Percentiles rank a stretch among this genome's conserved stretches.
These are phyloP conservation scores for Nitzschia sp. DNA, from an alignment of 108 stramenopile genomes.

Conservation along the genomic window DNA sequence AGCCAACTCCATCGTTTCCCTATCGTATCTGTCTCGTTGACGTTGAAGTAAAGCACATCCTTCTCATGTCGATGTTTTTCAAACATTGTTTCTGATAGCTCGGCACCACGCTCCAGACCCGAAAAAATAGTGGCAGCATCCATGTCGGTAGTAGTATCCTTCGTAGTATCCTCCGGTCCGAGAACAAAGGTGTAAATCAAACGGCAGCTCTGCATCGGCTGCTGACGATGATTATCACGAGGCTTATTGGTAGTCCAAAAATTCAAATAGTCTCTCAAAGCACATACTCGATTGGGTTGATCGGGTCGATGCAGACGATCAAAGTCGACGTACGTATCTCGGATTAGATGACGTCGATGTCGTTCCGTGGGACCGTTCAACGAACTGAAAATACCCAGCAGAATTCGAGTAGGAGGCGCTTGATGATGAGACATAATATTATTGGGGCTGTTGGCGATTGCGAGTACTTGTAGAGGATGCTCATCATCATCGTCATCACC, in stretches of 20 bases:
- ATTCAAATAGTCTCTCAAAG: slow-evolving; percentile 1
- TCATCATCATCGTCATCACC: too few species aligned
- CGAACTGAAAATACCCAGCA: slow-evolving; percentile 5
- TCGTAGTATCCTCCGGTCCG: neutral
- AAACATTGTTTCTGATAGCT: neutral
- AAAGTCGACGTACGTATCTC: slow-evolving; percentile 20
- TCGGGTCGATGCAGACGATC: slow-evolving; percentile 12
- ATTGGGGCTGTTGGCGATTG: too few species aligned
- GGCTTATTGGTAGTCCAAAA: too few species aligned
- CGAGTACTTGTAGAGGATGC: too few species aligned
- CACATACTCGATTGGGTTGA: slow-evolving; percentile 14
- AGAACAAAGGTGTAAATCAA: slow-evolving; percentile 13
- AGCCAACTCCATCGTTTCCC: slow-evolving; percentile 10
- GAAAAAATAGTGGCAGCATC: neutral
- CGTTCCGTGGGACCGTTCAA: slow-evolving; percentile 9
- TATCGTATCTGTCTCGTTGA: neutral
- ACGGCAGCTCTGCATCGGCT: neutral
- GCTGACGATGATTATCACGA: too few species aligned
- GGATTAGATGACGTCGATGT: slow-evolving; percentile 17
- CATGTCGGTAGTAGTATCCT: neutral
- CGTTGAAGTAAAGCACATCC: slow-evolving; percentile 11
- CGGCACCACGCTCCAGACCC: neutral
- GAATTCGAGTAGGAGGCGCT: neutral
- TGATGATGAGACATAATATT: too few species aligned
- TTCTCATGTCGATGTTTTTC: slow-evolving; percentile 1